Conservation (phyloP, 495 filamentous ascomycete species). For the Sporormia fimetaria region DNA sequence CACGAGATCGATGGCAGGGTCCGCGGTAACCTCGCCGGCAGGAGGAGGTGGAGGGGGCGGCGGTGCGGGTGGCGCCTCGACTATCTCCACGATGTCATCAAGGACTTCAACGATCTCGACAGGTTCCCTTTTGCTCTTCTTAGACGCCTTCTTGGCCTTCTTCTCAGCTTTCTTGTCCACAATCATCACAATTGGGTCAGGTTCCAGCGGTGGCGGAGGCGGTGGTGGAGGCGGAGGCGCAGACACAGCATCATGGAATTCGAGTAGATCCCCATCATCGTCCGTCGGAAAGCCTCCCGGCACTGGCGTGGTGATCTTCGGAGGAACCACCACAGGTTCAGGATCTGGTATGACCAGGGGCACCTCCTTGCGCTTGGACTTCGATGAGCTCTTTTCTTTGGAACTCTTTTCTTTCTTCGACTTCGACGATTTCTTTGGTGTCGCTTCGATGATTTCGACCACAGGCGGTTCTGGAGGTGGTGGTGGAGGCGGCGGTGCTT, state of each 20-base stretch:
- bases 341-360: constrained; percentile 20
- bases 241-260: constrained; percentile 18
- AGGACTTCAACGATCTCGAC: too few species aligned
- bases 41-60: constrained; percentile 16
- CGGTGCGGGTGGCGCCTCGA: constrained; percentile 18
- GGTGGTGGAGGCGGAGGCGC: constrained; percentile 10
- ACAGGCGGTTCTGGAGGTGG: constrained; percentile 21
- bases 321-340: constrained; percentile 18
- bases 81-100: too few species aligned
- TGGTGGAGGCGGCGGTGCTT: constrained; percentile 18
- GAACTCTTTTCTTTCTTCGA: constrained; percentile 17
- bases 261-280: constrained; percentile 25
- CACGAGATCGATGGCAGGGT: constrained; percentile 5
- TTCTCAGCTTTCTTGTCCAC: constrained; percentile 6
- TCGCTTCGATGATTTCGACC: constrained; percentile 25
- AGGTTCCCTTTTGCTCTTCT: constrained; percentile 20
- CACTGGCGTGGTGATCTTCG: constrained; percentile 27
- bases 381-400: constrained; percentile 20
- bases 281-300: constrained; percentile 35
- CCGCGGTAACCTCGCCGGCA: not conserved
- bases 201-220: constrained; percentile 10
- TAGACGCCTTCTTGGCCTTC: constrained; percentile 21
- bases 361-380: constrained; percentile 20
- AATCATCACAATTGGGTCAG: constrained; percentile 6
- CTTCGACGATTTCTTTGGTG: constrained; percentile 22